Evolutionary conservation across 2,329 filamentous ascomycete genomes (phyloP), one percentile per base, ranked within the genome.

Genomic region (Drechslerella dactyloides): DNA sequence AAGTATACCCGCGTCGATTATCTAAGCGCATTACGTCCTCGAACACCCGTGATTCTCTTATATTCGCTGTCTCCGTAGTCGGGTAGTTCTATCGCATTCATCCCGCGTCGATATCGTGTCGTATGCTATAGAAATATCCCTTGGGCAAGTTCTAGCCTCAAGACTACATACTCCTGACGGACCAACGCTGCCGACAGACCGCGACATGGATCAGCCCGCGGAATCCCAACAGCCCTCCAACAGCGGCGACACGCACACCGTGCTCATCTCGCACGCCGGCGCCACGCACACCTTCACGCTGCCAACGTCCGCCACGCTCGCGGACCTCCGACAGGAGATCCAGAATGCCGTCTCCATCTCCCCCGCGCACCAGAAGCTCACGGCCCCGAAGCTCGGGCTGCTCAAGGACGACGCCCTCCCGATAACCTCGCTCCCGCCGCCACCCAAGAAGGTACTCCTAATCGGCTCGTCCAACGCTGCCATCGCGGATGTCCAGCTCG

Each of bases 331-430:
- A 50, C 78, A 82, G 55, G 81, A 83, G 72, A 85, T 90, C 75
- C 81, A 84, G 64, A 78, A 80, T 48, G 78, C 80, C 1, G 82
- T 90, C 59, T 83, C 82, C 55, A 85, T 91, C 60, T 78, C 80
- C 0, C 70, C 80, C 37, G 78, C 82, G 8, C 87, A 90, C 78
- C 88, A 90, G 77, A 91, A 91, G 78, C 83, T 89, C 77, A 82
- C 90, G 74, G 83, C 86, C 13, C 83, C 87, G 46, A 89, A 89
- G 77, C 81, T 85, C 6, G 87, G 87, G 27, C 81, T 90, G 1
- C 82, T 89, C 24, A 89, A 85, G 77, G 82, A 88, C 74, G 82
- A 86, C 0, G 75, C 80, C 1, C 79, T 86, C 51, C 79, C 82
- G 2, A 80, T 87, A 66, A 76, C 79, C 6, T 77, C 83, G 2